phyloP scores from a whole-genome alignment of 179 eudicot species.

The Silene vulgaris region DNA sequence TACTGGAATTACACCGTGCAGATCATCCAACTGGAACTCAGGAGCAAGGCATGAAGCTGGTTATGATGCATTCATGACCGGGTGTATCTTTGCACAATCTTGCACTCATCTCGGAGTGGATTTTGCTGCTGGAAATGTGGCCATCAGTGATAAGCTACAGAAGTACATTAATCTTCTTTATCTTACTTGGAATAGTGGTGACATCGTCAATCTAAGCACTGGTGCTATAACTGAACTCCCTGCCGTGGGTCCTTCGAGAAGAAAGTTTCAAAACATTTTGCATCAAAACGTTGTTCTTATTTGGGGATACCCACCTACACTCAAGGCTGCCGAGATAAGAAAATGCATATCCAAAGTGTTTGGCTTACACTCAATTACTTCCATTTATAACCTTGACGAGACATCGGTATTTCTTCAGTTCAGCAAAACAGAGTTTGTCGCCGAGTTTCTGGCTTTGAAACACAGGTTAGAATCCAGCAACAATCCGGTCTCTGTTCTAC shows the following conservation, averaged over 20 bases:
- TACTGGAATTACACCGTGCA: conserved; percentile 28
- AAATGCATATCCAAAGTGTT: conserved; percentile 58
- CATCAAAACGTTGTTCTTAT: conserved; percentile 55
- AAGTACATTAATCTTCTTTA: conserved; percentile 64
- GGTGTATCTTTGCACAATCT: conserved; percentile 82
- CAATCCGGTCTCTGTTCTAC: conserved; percentile 64
- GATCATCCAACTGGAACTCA: conserved; percentile 91
- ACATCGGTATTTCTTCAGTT: conserved; percentile 80
- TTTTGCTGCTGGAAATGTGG: conserved; percentile 29
- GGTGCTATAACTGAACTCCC: conserved; percentile 46
- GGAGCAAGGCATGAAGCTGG: conserved; percentile 99
- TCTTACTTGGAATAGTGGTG: conserved; percentile 78
- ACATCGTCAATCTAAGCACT: conserved; percentile 60
- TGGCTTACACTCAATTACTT: conserved; percentile 55
- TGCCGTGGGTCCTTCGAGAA: conserved; percentile 22
- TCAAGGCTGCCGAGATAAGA: conserved; percentile 59
- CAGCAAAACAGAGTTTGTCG: conserved; percentile 47
- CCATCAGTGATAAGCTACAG: conserved; percentile 54
- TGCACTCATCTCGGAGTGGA: conserved; percentile 58
- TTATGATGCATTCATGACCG: conserved; percentile 99
- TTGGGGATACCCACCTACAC: conserved; percentile 64
- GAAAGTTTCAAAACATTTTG: conserved; percentile 31
- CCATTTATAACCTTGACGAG: conserved; percentile 63
- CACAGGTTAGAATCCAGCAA: conserved; percentile 47
- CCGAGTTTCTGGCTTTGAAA: conserved; percentile 57